Evolutionary conservation across 2,329 filamentous ascomycete species (phyloP), one percentile per base, ranked within the genome.

Genomic region (Biscogniauxia sp.): DNA sequence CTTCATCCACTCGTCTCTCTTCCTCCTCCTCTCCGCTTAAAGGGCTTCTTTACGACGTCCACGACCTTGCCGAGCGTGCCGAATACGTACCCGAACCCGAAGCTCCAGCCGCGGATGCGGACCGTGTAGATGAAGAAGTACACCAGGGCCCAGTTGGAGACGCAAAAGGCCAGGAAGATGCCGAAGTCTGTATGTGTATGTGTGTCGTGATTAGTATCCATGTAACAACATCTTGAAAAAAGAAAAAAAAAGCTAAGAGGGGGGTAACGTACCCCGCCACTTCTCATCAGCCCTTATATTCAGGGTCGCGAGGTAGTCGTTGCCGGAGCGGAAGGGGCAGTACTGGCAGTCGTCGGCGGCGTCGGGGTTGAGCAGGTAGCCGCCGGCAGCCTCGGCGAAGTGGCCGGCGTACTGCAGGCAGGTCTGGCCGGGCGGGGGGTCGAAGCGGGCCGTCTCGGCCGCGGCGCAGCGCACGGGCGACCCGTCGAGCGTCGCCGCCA

Each of bases 111-210:
- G 64, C 82, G 82, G 58, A 92, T 84, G 19, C 90, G 81, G 6
- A 91, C 87, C 2, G 85, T 88, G 75, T 89, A 93, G 59, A 92
- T 86, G 70, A 93, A 92, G 75, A 92, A 91, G 72, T 90, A 91
- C 0, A 92, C 88, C 57, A 92, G 74, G 50, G 82, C 76, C 86
- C 87, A 92, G 70, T 92, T 92, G 55, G 84, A 87, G 15, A 89
- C 76, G 56, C 84, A 85, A 72, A 92, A 93, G 1, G 84, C 86
- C 8, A 91, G 67, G 77, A 92, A 91, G 62, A 92, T 87, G 7
- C 88, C 90, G 67, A 92, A 89, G 55, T 79, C 76, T 76, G n/a
- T 60, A 2, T 6, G 23, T 13, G 55, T 79, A 76, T 76, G n/a
- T 60, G 7, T 6, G 23, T 13, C 11, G 2, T 11, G 28, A 53